These are phyloP conservation scores for Cystofilobasidium capitatum DNA, from an alignment of 768 basidiomycete genomes.

Conservation along the genomic window DNA sequence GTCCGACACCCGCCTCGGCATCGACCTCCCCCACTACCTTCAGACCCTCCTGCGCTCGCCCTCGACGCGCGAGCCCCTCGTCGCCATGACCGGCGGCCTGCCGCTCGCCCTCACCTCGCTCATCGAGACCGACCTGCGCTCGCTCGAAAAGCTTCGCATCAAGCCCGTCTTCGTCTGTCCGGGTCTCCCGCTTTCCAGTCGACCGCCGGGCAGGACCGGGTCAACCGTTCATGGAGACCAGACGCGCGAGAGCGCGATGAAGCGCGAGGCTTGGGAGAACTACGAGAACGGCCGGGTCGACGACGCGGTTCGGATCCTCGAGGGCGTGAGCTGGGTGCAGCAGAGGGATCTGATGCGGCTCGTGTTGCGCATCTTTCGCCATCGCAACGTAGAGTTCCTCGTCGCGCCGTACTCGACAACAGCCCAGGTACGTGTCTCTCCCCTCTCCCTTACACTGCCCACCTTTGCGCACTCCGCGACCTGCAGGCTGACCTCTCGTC, in stretches of 20 bases:
- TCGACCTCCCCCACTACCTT: slow-evolving; percentile 89
- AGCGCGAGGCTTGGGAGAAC: slow-evolving; percentile 73
- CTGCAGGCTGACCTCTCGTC: not conserved
- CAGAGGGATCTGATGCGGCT: slow-evolving; percentile 94
- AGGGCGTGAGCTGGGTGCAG: slow-evolving; percentile 48
- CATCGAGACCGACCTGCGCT: slow-evolving; percentile 83
- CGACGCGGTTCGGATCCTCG: slow-evolving; percentile 61
- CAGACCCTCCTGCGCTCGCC: slow-evolving; percentile 55
- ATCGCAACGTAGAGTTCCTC: slow-evolving; percentile 89
- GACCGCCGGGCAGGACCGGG: slow-evolving; percentile 56
- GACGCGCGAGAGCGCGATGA: slow-evolving; percentile 25
- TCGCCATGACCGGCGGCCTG: slow-evolving; percentile 89
- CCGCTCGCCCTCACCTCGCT: slow-evolving; percentile 66
- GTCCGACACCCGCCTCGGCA: slow-evolving; percentile 85
- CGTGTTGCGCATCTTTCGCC: slow-evolving; percentile 82
- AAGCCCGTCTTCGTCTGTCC: slow-evolving; percentile 98
- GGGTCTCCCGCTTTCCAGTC: slow-evolving; percentile 68
- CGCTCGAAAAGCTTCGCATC: slow-evolving; percentile 81
- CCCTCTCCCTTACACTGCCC: not conserved
- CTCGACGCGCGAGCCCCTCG: slow-evolving; percentile 73
- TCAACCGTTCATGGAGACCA: slow-evolving; percentile 28
- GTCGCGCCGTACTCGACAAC: slow-evolving; percentile 91
- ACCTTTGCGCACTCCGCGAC: not conserved
- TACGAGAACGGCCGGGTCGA: slow-evolving; percentile 91
- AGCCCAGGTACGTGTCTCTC: slow-evolving; percentile 66